Percentiles rank a stretch among this genome's conserved stretches.
Conservation (phyloP, 2,329 filamentous ascomycete species). For the Lachnellula subtilissima region DNA sequence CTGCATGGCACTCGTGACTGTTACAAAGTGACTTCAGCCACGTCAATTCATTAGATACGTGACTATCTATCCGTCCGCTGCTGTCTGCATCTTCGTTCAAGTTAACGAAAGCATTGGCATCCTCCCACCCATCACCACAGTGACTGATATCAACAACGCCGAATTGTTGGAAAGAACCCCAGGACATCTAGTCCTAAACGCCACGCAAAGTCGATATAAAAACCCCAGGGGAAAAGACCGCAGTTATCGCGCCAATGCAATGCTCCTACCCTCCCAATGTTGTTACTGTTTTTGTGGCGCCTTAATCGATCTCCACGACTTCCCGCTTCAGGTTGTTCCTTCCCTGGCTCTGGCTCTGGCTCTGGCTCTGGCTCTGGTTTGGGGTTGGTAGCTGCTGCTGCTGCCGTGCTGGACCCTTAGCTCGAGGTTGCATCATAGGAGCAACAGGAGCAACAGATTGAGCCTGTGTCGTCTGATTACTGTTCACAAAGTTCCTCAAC, state of each 20-base stretch:
- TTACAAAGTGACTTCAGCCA: not conserved
- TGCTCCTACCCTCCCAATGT: conserved; percentile 1
- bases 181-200: conserved; percentile 4
- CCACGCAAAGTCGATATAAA: conserved; percentile 3
- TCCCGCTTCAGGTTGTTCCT: conserved; percentile 13
- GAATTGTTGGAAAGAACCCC: conserved; percentile 1
- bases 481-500: conserved; percentile 17
- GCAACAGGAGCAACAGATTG: not conserved
- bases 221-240: not conserved
- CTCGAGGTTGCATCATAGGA: conserved; percentile 2
- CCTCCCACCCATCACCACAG: not conserved
- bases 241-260: conserved; percentile 1
- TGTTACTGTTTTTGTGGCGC: not conserved
- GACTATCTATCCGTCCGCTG: not conserved
- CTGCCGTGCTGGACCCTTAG: conserved; percentile 4
- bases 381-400: conserved; percentile 18
- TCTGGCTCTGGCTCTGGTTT: conserved; percentile 15
- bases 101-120: not conserved
- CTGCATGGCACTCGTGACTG: not conserved
- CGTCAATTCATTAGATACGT: not conserved
- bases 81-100: not conserved
- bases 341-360: conserved; percentile 19
- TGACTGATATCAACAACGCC: conserved; percentile 1
- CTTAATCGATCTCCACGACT: conserved; percentile 26
- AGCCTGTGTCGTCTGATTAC: not conserved